Evolutionary conservation across 768 basidiomycete species (phyloP).

Genomic region (Lactifluus volemus): DNA sequence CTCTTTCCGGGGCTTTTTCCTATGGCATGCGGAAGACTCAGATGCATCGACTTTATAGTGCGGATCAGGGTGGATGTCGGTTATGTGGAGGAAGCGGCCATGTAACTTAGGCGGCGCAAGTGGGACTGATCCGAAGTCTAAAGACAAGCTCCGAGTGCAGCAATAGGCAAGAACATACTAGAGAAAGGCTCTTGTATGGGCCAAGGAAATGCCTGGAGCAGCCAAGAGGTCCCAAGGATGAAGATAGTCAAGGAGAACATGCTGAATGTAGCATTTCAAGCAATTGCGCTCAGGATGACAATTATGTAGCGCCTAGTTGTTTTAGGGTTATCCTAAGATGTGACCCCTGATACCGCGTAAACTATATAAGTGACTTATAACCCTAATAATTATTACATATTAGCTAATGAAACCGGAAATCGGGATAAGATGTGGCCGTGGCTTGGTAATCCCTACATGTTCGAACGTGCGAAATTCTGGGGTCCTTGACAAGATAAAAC

Average conservation of each 20-base stretch:
- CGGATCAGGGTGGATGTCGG: constrained; percentile 79
- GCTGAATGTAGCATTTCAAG: background rate
- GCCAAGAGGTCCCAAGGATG: background rate
- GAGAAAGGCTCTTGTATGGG: constrained; percentile 13
- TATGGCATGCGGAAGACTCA: constrained; percentile 59
- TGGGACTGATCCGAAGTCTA: background rate
- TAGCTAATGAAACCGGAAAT: background rate
- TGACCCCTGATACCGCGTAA: background rate
- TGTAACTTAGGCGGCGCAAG: constrained; percentile 38
- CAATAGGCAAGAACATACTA: background rate
- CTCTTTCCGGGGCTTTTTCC: constrained; percentile 46
- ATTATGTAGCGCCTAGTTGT: background rate
- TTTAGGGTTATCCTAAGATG: background rate
- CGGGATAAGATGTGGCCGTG: background rate
- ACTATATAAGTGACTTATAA: background rate
- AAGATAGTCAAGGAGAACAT: constrained; percentile 6
- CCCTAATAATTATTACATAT: background rate
- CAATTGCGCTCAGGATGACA: background rate
- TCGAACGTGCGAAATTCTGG: constrained; percentile 18
- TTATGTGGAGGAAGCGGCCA: constrained; percentile 74
- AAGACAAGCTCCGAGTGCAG: background rate
- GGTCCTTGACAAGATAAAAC: constrained; percentile 6
- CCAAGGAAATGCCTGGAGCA: background rate
- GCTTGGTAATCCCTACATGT: background rate
- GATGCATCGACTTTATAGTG: constrained; percentile 47